phyloP scores from a whole-genome alignment of 176 grass and related monocot species.

The Tillandsia fasciculata region DNA sequence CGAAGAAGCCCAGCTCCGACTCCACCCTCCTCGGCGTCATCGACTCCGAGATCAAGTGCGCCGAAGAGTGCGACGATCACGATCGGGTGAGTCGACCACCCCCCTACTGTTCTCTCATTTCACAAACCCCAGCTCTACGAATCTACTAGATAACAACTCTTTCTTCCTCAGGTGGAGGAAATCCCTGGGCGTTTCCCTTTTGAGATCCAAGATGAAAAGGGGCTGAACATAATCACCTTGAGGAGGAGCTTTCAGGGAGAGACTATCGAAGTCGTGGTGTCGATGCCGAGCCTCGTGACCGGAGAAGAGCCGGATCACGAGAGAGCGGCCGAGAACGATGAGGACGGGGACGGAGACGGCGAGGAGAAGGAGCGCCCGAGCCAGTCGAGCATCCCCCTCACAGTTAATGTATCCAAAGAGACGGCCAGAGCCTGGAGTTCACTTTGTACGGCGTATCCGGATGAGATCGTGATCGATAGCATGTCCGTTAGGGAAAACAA shows the following conservation, averaged over 20 bases:
- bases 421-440: conserved; percentile 48
- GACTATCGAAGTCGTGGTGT: conserved; percentile 54
- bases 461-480: conserved; percentile 67
- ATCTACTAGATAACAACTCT: not conserved
- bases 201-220: conserved; percentile 57
- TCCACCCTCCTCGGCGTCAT: conserved; percentile 51
- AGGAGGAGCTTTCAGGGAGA: conserved; percentile 63
- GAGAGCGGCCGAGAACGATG: not conserved
- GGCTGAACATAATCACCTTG: conserved; percentile 39
- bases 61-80: conserved; percentile 64
- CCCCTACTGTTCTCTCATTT: not conserved
- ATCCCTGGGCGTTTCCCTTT: conserved; percentile 71
- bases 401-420: conserved; percentile 45
- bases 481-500: conserved; percentile 44
- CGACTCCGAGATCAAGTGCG: conserved; percentile 67
- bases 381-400: conserved; percentile 59
- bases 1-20: conserved; percentile 32
- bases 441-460: conserved; percentile 68
- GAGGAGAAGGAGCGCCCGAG: conserved; percentile 19
- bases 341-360: conserved; percentile 8
- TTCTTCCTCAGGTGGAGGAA: conserved; percentile 41
- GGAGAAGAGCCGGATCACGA: conserved; percentile 63
- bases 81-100: conserved; percentile 26
- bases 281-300: conserved; percentile 79
- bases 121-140: not conserved